Conservation (phyloP, 192 early-diverging fungal species). For the Mortierella antarctica region DNA sequence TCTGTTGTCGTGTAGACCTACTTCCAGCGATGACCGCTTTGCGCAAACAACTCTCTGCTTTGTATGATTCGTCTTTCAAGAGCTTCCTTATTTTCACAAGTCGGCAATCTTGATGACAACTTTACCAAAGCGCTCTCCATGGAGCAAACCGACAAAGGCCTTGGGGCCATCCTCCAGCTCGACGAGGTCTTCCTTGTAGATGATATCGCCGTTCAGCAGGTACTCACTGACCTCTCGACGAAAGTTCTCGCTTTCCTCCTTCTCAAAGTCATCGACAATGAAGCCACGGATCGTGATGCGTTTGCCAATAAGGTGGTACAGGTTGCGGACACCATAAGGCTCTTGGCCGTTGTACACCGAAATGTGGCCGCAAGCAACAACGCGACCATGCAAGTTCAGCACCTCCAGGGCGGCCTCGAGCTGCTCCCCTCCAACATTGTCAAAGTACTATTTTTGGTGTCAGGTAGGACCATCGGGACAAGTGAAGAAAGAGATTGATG, state of each 20-base stretch:
- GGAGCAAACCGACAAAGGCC: constrained; percentile 70
- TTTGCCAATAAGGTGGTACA: constrained; percentile 63
- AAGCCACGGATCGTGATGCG: constrained; percentile 72
- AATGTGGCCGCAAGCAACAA: constrained; percentile 80
- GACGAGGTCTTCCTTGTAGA: constrained; percentile 47
- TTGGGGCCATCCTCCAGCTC: constrained; percentile 56
- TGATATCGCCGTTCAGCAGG: constrained; percentile 39
- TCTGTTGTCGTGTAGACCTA: too few species aligned
- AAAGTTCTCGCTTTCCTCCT: constrained; percentile 51
- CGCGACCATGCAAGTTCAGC: constrained; percentile 72
- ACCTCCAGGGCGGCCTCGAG: constrained; percentile 78
- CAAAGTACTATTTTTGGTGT: too few species aligned
- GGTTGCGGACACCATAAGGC: constrained; percentile 69
- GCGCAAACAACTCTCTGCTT: too few species aligned
- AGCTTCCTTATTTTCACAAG: too few species aligned
- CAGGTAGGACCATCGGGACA: too few species aligned
- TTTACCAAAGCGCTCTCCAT: constrained; percentile 80
- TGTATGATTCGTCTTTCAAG: too few species aligned
- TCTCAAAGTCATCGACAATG: constrained; percentile 59
- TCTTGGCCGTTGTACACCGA: constrained; percentile 72
- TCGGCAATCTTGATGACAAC: constrained; percentile 64
- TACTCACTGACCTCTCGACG: constrained; percentile 38
- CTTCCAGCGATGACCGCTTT: too few species aligned
- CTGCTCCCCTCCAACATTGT: constrained; percentile 82
- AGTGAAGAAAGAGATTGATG: too few species aligned